A percentile compares a stretch with the other conserved stretches of the same genome.
These are phyloP conservation scores for Leccinum subrobustum DNA, from an alignment of 1,284 basidiomycete species.

Conservation along the genomic window DNA sequence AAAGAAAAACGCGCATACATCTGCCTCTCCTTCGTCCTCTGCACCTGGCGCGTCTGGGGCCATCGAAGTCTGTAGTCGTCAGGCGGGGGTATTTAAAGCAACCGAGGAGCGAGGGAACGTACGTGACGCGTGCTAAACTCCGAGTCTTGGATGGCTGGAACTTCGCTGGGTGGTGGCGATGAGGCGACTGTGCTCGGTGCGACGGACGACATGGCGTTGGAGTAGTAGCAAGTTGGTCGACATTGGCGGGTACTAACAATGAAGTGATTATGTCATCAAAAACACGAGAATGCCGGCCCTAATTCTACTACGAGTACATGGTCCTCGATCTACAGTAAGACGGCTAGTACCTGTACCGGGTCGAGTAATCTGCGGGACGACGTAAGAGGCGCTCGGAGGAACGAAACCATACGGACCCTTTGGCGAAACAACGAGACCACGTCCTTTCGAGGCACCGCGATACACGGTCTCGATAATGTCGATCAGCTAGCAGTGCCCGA, in stretches of 20 bases:
- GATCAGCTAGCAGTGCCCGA: constrained; percentile 63
- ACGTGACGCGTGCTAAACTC: constrained; percentile 15
- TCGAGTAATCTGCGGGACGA: constrained; percentile 69
- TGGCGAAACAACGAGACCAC: constrained; percentile 96
- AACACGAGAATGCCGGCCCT: constrained; percentile 27
- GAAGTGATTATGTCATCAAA: constrained; percentile 21
- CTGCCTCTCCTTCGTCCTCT: not conserved
- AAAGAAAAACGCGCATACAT: constrained; percentile 11
- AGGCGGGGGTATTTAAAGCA: not conserved
- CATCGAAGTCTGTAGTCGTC: constrained; percentile 12
- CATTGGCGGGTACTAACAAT: constrained; percentile 12
- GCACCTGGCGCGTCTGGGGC: constrained; percentile 3
- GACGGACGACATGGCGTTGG: constrained; percentile 20
- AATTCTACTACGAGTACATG: not conserved
- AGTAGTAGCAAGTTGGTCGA: constrained; percentile 23
- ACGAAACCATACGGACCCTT: constrained; percentile 61
- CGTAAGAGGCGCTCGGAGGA: constrained; percentile 1
- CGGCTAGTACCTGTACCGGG: constrained; percentile 72
- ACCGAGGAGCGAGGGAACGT: not conserved
- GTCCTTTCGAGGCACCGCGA: constrained; percentile 94
- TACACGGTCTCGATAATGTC: constrained; percentile 99
- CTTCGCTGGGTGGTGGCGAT: constrained; percentile 26
- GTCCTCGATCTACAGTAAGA: not conserved
- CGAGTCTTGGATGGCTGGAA: not conserved
- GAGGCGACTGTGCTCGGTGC: constrained; percentile 29